A percentile compares a stretch with the other conserved stretches of the same genome.
Evolutionary conservation across 495 filamentous ascomycete species (phyloP).

Genomic region (Recurvomyces mirabilis): DNA sequence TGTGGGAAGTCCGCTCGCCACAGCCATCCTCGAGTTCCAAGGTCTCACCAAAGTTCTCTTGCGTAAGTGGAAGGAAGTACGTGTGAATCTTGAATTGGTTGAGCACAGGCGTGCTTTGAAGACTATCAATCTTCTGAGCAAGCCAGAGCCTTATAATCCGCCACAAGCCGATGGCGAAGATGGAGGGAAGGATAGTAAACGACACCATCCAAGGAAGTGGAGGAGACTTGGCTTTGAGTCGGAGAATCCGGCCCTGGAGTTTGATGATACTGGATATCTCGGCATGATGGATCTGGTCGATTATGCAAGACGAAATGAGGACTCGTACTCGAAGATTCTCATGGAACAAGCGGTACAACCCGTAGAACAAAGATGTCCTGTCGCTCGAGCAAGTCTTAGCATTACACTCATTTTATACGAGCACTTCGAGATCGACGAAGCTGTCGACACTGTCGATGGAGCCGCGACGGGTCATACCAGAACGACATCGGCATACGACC

Average conservation of each 20-base stretch:
- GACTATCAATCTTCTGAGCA: slow-evolving; percentile 71
- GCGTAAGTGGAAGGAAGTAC: slow-evolving; percentile 79
- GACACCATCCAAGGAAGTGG: slow-evolving; percentile 89
- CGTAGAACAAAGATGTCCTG: slow-evolving; percentile 64
- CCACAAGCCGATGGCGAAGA: slow-evolving; percentile 17
- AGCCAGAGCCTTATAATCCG: slow-evolving; percentile 43
- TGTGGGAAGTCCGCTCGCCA: slow-evolving; percentile 45
- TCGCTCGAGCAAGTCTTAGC: slow-evolving; percentile 77
- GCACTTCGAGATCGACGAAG: slow-evolving; percentile 84
- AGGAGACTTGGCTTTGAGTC: slow-evolving; percentile 82
- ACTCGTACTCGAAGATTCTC: slow-evolving; percentile 77
- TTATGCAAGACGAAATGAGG: slow-evolving; percentile 80
- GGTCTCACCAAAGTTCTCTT: slow-evolving; percentile 80
- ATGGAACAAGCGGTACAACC: slow-evolving; percentile 77
- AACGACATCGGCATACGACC: background rate
- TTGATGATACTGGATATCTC: slow-evolving; percentile 74
- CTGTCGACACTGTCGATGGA: background rate
- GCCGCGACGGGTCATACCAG: background rate
- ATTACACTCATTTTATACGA: slow-evolving; percentile 85
- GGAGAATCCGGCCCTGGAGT: slow-evolving; percentile 74
- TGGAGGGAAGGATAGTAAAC: slow-evolving; percentile 41
- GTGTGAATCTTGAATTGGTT: slow-evolving; percentile 69
- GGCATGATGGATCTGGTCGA: slow-evolving; percentile 97
- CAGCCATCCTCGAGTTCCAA: slow-evolving; percentile 91
- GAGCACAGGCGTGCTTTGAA: slow-evolving; percentile 85